Conservation (phyloP, 2,329 filamentous ascomycete genomes). For the Penicillium sp. region DNA sequence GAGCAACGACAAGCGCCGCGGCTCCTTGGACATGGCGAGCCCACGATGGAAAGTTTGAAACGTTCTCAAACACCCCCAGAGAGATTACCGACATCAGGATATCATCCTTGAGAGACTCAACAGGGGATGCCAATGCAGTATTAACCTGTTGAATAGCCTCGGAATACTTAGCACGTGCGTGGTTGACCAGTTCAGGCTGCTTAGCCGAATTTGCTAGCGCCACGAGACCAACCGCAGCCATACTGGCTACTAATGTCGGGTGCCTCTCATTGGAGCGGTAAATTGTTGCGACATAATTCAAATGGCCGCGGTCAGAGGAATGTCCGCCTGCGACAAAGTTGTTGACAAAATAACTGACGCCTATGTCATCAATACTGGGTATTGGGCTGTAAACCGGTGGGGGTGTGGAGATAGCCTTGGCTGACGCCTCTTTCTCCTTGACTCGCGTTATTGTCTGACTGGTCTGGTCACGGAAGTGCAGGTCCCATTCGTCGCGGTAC, state of each 20-base stretch:
- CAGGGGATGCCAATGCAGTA: conserved; percentile 21
- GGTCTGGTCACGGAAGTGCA: conserved; percentile 34
- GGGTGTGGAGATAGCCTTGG: not conserved
- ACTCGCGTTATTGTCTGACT: conserved; percentile 23
- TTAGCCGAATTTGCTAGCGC: conserved; percentile 25
- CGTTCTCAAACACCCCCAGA: conserved; percentile 29
- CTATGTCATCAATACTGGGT: conserved; percentile 23
- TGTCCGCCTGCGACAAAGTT: conserved; percentile 21
- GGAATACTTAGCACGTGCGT: conserved; percentile 26
- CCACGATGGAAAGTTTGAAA: conserved; percentile 25
- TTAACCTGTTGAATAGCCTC: conserved; percentile 28
- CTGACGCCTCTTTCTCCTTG: conserved; percentile 3
- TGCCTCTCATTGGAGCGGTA: conserved; percentile 19
- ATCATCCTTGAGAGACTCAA: conserved; percentile 26
- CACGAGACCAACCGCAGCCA: conserved; percentile 30
- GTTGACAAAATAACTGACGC: conserved; percentile 29
- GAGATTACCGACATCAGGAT: conserved; percentile 32
- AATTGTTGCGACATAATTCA: conserved; percentile 25
- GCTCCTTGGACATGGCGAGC: conserved; percentile 28
- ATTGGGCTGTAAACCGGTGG: not conserved
- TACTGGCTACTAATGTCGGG: conserved; percentile 23
- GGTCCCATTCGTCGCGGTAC: conserved; percentile 36
- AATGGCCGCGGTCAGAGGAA: conserved; percentile 21
- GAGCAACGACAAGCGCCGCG: conserved; percentile 23
- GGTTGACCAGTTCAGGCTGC: conserved; percentile 20